These are phyloP conservation scores for Talaromyces sp. DNA, from an alignment of 2,329 filamentous ascomycete genomes.

Conservation along the genomic window DNA sequence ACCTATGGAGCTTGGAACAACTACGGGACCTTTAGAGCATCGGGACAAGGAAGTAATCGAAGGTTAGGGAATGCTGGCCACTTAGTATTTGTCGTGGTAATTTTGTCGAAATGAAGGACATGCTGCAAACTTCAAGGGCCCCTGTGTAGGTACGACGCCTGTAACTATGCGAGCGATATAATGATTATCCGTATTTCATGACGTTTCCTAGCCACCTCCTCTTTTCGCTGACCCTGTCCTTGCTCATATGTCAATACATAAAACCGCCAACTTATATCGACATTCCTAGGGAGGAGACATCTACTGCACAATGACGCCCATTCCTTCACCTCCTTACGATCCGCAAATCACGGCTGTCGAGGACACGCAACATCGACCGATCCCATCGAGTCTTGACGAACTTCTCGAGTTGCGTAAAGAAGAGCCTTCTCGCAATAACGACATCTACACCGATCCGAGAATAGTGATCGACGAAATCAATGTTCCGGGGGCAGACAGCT, in stretches of 20 bases:
- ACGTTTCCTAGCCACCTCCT: not conserved
- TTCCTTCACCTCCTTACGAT: conserved; percentile 5
- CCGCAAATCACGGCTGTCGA: not conserved
- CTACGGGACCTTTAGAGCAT: not conserved
- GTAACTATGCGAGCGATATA: not conserved
- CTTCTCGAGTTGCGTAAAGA: not conserved
- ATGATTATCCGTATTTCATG: not conserved
- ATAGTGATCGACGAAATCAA: not conserved
- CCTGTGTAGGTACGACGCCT: not conserved
- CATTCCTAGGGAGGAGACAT: not conserved
- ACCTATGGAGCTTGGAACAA: not conserved
- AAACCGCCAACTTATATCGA: not conserved
- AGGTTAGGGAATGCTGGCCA: not conserved
- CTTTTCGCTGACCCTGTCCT: not conserved
- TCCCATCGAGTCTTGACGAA: conserved; percentile 1
- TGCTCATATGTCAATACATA: not conserved
- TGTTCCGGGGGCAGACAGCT: not conserved
- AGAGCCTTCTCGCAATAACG: not conserved
- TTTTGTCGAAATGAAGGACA: not conserved
- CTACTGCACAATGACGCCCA: not conserved
- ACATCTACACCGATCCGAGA: not conserved
- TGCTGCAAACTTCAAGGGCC: not conserved
- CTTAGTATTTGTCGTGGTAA: not conserved
- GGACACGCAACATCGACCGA: conserved; percentile 9
- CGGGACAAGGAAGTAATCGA: not conserved